phyloP scores from a whole-genome alignment of 257 asterid genomes.

The Jacaranda copaia region DNA sequence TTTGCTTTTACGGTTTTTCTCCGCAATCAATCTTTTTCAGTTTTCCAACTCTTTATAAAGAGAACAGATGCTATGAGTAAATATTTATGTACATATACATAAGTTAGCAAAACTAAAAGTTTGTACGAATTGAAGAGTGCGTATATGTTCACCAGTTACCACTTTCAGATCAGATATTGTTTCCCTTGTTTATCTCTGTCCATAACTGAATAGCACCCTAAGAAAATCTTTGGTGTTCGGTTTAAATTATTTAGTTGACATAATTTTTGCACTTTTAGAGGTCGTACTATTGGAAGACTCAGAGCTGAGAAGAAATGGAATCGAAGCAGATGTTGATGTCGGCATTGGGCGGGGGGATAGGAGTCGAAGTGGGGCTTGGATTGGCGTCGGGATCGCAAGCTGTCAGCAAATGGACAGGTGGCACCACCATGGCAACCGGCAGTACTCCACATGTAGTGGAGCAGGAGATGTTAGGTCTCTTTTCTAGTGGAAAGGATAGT shows the following conservation, averaged over 20 bases:
- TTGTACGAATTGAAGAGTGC: conserved; percentile 3
- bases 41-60: background rate
- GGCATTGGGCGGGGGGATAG: conserved; percentile 82
- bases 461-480: conserved; percentile 67
- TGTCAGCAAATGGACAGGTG: conserved; percentile 54
- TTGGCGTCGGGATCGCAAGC: conserved; percentile 81
- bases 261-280: too few species aligned
- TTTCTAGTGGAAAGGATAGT: conserved; percentile 67
- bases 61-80: background rate
- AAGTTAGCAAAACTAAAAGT: background rate
- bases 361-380: conserved; percentile 84
- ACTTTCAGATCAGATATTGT: conserved; percentile 16
- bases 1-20: background rate
- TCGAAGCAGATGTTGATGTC: conserved; percentile 78
- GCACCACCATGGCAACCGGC: conserved; percentile 40
- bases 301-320: conserved; percentile 59
- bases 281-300: background rate
- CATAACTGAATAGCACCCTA: background rate
- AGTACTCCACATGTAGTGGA: conserved; percentile 61
- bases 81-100: background rate
- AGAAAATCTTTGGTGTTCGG: conserved; percentile 9
- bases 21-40: background rate
- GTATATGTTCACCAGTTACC: background rate
- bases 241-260: conserved; percentile 6
- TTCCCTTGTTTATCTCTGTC: background rate